Evolutionary conservation across 305 asterid species (phyloP).

Genomic region (Ajuga reptans): DNA sequence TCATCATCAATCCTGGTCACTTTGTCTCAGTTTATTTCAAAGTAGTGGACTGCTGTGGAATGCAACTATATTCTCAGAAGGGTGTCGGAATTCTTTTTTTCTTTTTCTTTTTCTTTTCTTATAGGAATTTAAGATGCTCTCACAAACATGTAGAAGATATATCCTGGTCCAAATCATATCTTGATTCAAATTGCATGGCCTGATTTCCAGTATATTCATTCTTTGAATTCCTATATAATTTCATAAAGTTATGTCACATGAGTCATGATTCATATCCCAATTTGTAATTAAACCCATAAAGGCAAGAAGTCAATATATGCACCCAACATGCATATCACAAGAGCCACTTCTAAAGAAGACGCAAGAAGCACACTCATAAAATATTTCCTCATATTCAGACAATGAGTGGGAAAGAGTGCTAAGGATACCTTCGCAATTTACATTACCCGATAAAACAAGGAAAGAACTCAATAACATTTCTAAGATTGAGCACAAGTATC

Average conservation of each 20-base stretch:
- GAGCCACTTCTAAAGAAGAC: constrained; percentile 1
- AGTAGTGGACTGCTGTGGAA: background rate
- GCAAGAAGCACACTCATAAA: constrained; percentile 5
- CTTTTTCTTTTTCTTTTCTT: background rate
- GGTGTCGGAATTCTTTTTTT: background rate
- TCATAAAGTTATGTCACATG: constrained; percentile 1
- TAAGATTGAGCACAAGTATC: background rate
- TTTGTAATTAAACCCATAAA: background rate
- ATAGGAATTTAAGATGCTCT: background rate
- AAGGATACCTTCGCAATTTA: background rate
- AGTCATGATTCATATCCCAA: constrained; percentile 8
- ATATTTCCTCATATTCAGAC: background rate
- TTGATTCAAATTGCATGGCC: background rate
- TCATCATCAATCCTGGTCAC: background rate
- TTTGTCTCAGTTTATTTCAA: constrained; percentile 2
- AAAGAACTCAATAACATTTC: constrained; percentile 8
- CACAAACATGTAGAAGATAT: background rate
- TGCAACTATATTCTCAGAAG: background rate
- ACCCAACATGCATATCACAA: background rate
- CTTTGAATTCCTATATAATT: background rate
- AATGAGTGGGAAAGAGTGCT: background rate
- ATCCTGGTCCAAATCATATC: background rate
- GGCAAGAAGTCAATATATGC: background rate
- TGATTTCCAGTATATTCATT: background rate
- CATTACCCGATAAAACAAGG: background rate